These are phyloP conservation scores for Neurospora sp. DNA, from an alignment of 495 filamentous ascomycete species.

Conservation along the genomic window DNA sequence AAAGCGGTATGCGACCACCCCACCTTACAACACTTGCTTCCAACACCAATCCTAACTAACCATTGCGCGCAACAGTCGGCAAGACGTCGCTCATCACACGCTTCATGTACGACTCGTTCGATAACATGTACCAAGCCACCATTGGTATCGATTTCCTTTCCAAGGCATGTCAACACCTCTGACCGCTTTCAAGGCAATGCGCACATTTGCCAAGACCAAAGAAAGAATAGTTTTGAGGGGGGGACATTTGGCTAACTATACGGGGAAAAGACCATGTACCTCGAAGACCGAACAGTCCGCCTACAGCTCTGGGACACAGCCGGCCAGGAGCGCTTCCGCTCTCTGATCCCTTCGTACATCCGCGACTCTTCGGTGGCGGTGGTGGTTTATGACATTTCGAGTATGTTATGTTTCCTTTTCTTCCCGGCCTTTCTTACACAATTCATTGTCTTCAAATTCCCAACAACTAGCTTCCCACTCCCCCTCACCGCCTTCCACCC, in stretches of 20 bases:
- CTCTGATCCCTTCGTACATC: constrained; percentile 94
- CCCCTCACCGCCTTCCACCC: background rate
- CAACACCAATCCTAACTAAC: constrained; percentile 10
- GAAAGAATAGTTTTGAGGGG: background rate
- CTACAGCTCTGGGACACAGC: constrained; percentile 98
- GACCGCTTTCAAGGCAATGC: background rate
- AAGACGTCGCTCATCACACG: constrained; percentile 98
- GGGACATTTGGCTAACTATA: background rate
- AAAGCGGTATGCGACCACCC: constrained; percentile 64
- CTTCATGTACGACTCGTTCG: constrained; percentile 99
- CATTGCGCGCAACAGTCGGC: constrained; percentile 55
- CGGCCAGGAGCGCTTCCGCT: constrained; percentile 93
- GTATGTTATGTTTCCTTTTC: constrained; percentile 20
- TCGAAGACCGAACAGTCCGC: constrained; percentile 95
- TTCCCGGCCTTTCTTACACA: background rate
- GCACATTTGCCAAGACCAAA: too few relatives aligned
- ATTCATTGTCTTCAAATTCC: background rate
- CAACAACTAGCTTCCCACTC: background rate
- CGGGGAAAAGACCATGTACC: constrained; percentile 80
- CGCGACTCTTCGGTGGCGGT: constrained; percentile 94
- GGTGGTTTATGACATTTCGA: constrained; percentile 98
- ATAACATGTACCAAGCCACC: constrained; percentile 99
- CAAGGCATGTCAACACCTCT: constrained; percentile 51
- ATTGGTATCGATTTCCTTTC: constrained; percentile 99
- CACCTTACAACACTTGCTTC: constrained; percentile 6